Percentiles rank a stretch among this genome's conserved stretches.
phyloP scores from a whole-genome alignment of 116 monocot species.

The Zostera marina region DNA sequence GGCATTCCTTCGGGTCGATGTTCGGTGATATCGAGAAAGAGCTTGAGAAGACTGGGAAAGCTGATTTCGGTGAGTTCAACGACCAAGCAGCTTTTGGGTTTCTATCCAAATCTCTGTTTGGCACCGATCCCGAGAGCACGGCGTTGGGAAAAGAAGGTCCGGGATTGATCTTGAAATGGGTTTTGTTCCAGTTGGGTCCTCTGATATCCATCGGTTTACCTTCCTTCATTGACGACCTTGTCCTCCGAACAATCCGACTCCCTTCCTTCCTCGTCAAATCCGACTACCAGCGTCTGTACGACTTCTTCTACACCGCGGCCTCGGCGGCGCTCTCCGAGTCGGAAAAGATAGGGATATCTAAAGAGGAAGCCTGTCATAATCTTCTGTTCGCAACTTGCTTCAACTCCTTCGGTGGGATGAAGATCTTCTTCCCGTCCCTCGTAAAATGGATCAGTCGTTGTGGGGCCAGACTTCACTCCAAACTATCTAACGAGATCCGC shows the following conservation, averaged over 20 bases:
- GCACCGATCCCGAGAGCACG: constrained; percentile 12
- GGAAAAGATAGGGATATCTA: constrained; percentile 29
- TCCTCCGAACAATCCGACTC: constrained; percentile 21
- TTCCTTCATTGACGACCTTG: constrained; percentile 20
- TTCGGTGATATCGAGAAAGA: constrained; percentile 14
- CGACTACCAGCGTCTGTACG: constrained; percentile 30
- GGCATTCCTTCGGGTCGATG: constrained; percentile 8
- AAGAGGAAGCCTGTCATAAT: constrained; percentile 57
- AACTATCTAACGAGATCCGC: constrained; percentile 31
- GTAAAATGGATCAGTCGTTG: constrained; percentile 31
- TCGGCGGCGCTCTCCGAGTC: constrained; percentile 34
- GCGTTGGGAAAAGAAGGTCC: constrained; percentile 17
- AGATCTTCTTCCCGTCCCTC: constrained; percentile 35
- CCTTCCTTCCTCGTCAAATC: constrained; percentile 15
- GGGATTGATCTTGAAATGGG: constrained; percentile 27
- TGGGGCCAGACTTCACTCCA: constrained; percentile 26
- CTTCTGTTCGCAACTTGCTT: constrained; percentile 47
- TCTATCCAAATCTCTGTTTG: constrained; percentile 19
- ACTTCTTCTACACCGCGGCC: constrained; percentile 35
- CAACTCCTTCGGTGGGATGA: constrained; percentile 56
- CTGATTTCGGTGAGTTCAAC: constrained; percentile 25
- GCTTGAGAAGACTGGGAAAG: constrained; percentile 13
- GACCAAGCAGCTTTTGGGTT: constrained; percentile 24
- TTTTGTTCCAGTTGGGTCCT: constrained; percentile 26
- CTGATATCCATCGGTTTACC: constrained; percentile 29